Base-by-base conservation (phyloP, 805 yeast species). In the Starmerella scarabaei region DNA sequence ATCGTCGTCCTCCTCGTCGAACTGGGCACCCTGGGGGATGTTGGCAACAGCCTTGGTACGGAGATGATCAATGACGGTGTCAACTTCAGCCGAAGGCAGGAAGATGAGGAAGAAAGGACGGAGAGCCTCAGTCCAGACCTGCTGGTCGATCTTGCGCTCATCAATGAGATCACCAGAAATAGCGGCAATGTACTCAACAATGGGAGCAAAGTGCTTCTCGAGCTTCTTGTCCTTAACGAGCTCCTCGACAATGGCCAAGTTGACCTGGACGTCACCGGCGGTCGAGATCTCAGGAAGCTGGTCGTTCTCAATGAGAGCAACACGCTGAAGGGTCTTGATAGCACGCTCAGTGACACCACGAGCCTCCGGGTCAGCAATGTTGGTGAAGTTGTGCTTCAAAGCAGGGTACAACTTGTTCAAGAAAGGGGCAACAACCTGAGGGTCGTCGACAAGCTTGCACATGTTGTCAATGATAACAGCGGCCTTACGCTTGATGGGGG, bases 401-500 rank as follows among this genome's bases (percentile, higher is more conserved):
- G 95, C 82, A 65, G 99, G 99, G 74, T 84, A 80, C 62, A 91
- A 77, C 65, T 80, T 81, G 69, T 73, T 72, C 80, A 91, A 72
- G 83, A 91, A 91, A 55, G 99, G 98, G 74, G 97, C 99, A 70
- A 91, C 94, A 64, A 91, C 93, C 73, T 91, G 97, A 58, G 98
- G 98, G 67, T 91, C 98, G 66, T 91, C 98, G 73, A 91, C 99
- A 69, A 91, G 83, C 72, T 91, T 91, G 82, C 98, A 91, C 99
- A 91, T 91, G 94, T 91, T 91, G 69, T 91, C 99, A 61, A 88
- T 81, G 69, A 91, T 91, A 65, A 91, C 98, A 57, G 98, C 98
- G 62, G 97, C 80, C 76, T 91, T 91, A 77, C 99, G 86, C 82
- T 91, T 91, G 76, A 91, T 91, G 58, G 96, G 74, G 56, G 99